Conservation (phyloP, 2,329 filamentous ascomycete species). For the Phoma sp. region DNA sequence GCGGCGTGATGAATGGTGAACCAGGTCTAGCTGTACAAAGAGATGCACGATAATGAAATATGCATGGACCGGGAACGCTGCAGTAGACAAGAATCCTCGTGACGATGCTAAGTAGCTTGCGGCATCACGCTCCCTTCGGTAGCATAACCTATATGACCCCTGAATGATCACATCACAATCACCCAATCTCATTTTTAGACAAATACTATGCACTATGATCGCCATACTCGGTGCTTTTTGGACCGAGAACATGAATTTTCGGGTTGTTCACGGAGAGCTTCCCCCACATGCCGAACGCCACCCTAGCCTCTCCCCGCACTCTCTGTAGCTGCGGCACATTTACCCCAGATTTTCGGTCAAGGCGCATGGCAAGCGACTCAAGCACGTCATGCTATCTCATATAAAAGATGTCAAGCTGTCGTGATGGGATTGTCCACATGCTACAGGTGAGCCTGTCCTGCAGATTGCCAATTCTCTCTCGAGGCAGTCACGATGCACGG, state of each 20-base stretch:
- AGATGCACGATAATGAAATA: not conserved
- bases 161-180: no score
- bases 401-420: not conserved
- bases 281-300: not conserved
- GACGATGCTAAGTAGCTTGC: no score
- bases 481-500: not conserved
- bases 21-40: not conserved
- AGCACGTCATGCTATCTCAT: not conserved
- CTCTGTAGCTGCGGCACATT: not conserved
- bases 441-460: not conserved
- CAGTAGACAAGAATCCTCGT: no score
- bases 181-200: no score
- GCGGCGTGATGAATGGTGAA: not conserved
- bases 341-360: constrained; percentile 5
- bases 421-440: not conserved
- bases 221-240: not conserved
- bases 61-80: not conserved
- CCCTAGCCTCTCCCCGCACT: constrained; percentile 3
- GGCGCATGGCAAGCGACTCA: not conserved
- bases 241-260: not conserved
- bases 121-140: no score
- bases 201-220: no score
- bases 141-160: no score
- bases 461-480: not conserved
- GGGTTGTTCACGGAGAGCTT: not conserved